Evolutionary conservation across 192 early-diverging fungal genomes (phyloP), one percentile per base, ranked within the genome.

Genomic region (Anaeromyces robustus): DNA sequence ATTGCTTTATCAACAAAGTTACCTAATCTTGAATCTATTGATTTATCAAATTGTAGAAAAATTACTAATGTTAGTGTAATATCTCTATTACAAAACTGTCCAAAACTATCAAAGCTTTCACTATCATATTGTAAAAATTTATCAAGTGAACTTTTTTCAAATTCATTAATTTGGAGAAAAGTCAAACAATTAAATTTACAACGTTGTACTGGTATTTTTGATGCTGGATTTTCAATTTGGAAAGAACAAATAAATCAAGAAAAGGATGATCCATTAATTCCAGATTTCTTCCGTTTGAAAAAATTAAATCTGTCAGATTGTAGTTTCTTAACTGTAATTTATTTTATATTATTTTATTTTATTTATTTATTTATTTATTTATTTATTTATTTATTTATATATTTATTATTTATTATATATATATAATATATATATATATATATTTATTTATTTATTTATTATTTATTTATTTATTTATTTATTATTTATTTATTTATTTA

Each of bases 11-110:
- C 87, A 14, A 78, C 80, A 17, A 81, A 82, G 30, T 91, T 89
- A 39, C 82, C 82, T 14, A 83, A 83, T 26, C 84, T 95, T 3
- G 78, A 81, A 18, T 84, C 78, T 4, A 80, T 95, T n/a, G 90
- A 95, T 82, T 83, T 95, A 29, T 89, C 88, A n/a, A 95, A 95
- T 81, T 95, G 94, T 83, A 83, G 93, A 26, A 94, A 95, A 83
- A 86, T 95, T 0, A 92, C 90, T 13, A 89, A 93, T 79, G 83
- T 80, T 11, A 91, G 90, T 17, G 84, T 95, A 5, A 83, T 85
- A 29, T 34, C 83, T 12, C 81, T 94, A 2, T 83, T 93, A 78
- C 86, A 88, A 59, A 86, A 81, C 22, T 83, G 85, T 22, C 68
- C 80, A 29, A 77, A 37, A 41, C 12, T 90, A 77, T 37, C 83